A percentile compares a stretch with the other conserved stretches of the same genome.
Conservation (phyloP, 1,284 basidiomycete species). For the Melampsora abietis-canadensis region DNA sequence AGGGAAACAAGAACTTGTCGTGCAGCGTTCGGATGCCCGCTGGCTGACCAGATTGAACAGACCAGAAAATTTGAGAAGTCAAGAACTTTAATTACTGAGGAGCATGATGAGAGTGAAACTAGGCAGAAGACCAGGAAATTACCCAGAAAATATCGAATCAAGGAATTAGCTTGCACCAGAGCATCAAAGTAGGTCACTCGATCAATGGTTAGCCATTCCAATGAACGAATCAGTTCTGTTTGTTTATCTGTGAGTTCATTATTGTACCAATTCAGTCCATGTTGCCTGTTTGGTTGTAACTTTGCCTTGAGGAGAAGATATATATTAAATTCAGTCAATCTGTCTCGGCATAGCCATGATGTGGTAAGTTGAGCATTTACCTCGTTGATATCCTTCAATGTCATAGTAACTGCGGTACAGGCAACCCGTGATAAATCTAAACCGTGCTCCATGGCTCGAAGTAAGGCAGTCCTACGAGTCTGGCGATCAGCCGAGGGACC, state of each 20-base stretch:
- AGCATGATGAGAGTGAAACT: constrained; percentile 13
- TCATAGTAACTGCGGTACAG: constrained; percentile 40
- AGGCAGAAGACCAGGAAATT: constrained; percentile 10
- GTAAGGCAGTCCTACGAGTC: constrained; percentile 27
- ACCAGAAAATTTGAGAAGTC: not conserved
- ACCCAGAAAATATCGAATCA: constrained; percentile 83
- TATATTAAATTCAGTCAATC: not conserved
- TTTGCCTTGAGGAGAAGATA: constrained; percentile 4
- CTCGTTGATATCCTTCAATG: constrained; percentile 29
- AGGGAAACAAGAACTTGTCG: constrained; percentile 65
- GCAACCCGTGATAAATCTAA: constrained; percentile 36
- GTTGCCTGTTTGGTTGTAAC: constrained; percentile 16
- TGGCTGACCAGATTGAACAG: constrained; percentile 57
- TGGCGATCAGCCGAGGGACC: constrained; percentile 29
- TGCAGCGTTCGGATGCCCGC: constrained; percentile 70
- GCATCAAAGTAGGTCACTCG: constrained; percentile 67
- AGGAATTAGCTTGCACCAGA: constrained; percentile 75
- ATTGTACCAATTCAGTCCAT: constrained; percentile 28
- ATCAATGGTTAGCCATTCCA: constrained; percentile 88
- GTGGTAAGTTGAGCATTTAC: constrained; percentile 8
- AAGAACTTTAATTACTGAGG: not conserved
- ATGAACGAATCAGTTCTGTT: constrained; percentile 69
- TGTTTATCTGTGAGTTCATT: constrained; percentile 40
- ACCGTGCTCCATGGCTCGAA: constrained; percentile 35
- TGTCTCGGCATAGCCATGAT: not conserved